Percentiles rank a stretch among this genome's conserved stretches.
Conservation (phyloP, 306 rosid genomes). For the Prunus armeniaca region DNA sequence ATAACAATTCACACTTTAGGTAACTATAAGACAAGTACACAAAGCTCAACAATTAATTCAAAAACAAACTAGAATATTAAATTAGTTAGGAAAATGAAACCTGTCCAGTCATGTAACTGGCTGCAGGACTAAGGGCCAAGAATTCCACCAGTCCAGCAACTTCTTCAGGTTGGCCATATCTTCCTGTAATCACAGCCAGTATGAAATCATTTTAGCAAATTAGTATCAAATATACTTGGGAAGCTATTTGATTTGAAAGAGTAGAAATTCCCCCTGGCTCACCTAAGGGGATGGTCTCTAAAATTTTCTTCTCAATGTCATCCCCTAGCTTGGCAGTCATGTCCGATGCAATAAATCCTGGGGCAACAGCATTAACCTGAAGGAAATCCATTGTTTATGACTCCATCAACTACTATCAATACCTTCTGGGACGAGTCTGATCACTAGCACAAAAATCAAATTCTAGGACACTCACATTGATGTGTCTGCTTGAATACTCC, state of each 20-base stretch:
- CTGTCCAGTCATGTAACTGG: slow-evolving; percentile 96
- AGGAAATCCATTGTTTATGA: slow-evolving; percentile 17
- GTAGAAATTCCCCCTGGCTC: slow-evolving; percentile 25
- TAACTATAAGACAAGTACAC: neutral
- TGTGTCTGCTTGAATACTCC: slow-evolving; percentile 87
- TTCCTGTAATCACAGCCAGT: slow-evolving; percentile 50
- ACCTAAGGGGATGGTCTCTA: slow-evolving; percentile 87
- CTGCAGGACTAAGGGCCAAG: slow-evolving; percentile 85
- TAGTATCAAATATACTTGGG: slow-evolving; percentile 1
- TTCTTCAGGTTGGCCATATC: slow-evolving; percentile 95
- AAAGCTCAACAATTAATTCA: neutral
- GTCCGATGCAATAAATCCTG: slow-evolving; percentile 95
- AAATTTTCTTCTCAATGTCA: slow-evolving; percentile 79
- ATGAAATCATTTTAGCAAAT: slow-evolving; percentile 17
- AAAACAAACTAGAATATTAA: neutral
- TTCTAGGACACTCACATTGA: slow-evolving; percentile 51
- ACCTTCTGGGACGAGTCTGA: slow-evolving; percentile 6
- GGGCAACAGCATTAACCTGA: slow-evolving; percentile 97
- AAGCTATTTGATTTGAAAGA: neutral
- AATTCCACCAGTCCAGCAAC: slow-evolving; percentile 96
- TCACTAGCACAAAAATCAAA: neutral
- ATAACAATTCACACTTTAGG: neutral
- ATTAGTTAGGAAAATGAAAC: slow-evolving; percentile 22
- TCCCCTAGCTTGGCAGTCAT: slow-evolving; percentile 91
- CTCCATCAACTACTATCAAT: slow-evolving; percentile 13